Percentiles rank a stretch among this genome's conserved stretches.
Conservation (phyloP, 2,329 filamentous ascomycete species). For the Intubia oerlemansii region DNA sequence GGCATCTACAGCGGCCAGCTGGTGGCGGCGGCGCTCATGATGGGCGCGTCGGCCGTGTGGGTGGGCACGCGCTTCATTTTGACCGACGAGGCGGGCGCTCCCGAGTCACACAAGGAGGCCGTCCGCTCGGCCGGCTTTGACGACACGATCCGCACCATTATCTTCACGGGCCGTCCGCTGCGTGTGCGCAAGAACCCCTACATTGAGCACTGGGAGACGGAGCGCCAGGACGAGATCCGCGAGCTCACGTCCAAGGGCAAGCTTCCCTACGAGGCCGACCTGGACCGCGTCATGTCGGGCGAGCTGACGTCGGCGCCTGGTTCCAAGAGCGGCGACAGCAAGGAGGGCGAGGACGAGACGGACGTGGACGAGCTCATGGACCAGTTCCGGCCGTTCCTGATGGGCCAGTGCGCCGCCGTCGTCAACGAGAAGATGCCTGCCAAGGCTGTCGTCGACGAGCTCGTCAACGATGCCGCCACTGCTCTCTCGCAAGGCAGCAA, state of each 20-base stretch:
- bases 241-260: conserved; percentile 72
- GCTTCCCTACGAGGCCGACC: conserved; percentile 84
- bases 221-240: conserved; percentile 79
- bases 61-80: conserved; percentile 93
- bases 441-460: conserved; percentile 84
- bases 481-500: conserved; percentile 48
- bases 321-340: conserved; percentile 38
- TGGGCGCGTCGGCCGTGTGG: conserved; percentile 86
- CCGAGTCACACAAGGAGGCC: conserved; percentile 85
- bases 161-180: conserved; percentile 91
- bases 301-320: conserved; percentile 47
- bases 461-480: conserved; percentile 61
- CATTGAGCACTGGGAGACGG: conserved; percentile 89
- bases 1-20: conserved; percentile 87
- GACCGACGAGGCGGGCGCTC: conserved; percentile 81
- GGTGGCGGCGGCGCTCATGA: conserved; percentile 74
- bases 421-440: conserved; percentile 84
- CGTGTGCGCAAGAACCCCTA: conserved; percentile 87
- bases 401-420: conserved; percentile 92
- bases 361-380: conserved; percentile 76
- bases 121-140: conserved; percentile 82
- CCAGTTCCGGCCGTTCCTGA: conserved; percentile 74
- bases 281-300: conserved; percentile 54
- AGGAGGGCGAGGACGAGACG: conserved; percentile 42
- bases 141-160: conserved; percentile 91